Percentiles rank a stretch among this genome's conserved stretches.
Evolutionary conservation across 352 stramenopile genomes (phyloP).

Genomic region (Globisporangium megalacanthum): DNA sequence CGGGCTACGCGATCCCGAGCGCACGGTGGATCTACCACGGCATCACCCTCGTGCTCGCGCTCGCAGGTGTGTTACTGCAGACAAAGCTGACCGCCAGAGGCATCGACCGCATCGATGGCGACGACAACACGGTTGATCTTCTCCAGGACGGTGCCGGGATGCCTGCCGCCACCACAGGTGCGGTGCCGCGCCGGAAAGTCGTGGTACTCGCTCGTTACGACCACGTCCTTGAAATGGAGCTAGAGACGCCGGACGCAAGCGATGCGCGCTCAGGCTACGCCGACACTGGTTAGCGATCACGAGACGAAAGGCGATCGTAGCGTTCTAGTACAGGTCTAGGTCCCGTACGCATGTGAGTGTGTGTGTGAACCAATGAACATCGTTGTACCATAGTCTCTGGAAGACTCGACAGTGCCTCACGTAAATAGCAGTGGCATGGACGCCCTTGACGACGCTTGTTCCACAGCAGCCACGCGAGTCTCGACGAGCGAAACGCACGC

Average conservation of each 20-base stretch:
- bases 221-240: constrained; percentile 1
- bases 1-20: constrained; percentile 37
- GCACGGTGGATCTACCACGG: constrained; percentile 51
- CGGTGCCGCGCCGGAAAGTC: constrained; percentile 3
- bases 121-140: neutral
- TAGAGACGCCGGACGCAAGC: constrained; percentile 2
- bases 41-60: constrained; percentile 33
- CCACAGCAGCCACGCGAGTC: neutral
- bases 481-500: constrained; percentile 14
- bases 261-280: constrained; percentile 2
- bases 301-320: no score
- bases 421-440: neutral
- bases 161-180: no score
- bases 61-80: constrained; percentile 33
- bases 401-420: neutral
- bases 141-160: neutral
- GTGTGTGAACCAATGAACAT: no score
- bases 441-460: neutral
- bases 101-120: neutral
- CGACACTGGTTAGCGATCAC: neutral
- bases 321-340: no score
- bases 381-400: no score
- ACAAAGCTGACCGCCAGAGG: constrained; percentile 17
- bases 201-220: constrained; percentile 5
- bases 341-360: constrained; percentile 1